Conservation (phyloP, 1,139 yeast species). For the Sugiyamaella sp. region DNA sequence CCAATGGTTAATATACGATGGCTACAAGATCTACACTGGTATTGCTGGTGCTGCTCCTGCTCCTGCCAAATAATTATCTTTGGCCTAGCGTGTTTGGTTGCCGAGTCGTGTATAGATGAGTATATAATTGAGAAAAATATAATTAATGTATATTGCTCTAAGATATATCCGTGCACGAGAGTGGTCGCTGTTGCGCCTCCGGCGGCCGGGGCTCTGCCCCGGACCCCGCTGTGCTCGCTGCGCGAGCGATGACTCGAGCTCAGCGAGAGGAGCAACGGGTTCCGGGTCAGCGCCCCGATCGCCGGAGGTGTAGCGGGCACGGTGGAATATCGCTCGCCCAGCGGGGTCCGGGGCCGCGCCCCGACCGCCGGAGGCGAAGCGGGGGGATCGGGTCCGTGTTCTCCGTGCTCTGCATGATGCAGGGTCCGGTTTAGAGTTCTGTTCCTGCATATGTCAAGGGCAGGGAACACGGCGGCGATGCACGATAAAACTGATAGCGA, state of each 20-base stretch:
- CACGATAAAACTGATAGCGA: neutral
- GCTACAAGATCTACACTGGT: slow-evolving; percentile 88
- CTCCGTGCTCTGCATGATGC: neutral
- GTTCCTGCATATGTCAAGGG: neutral
- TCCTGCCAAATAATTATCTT: slow-evolving; percentile 14
- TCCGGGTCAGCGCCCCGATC: neutral
- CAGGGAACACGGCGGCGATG: too few species aligned
- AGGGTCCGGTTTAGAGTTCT: neutral
- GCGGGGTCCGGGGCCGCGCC: too few species aligned
- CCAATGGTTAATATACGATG: slow-evolving; percentile 95
- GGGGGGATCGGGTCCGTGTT: too few species aligned
- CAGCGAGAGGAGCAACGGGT: too few species aligned
- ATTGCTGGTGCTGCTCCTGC: slow-evolving; percentile 78
- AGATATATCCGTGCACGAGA: too few species aligned
- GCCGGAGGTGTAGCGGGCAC: too few species aligned
- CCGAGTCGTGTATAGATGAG: slow-evolving; percentile 8
- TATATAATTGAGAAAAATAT: neutral
- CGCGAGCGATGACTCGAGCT: too few species aligned
- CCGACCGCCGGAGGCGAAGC: too few species aligned
- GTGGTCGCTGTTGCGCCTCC: too few species aligned
- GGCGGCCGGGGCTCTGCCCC: too few species aligned
- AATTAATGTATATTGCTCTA: slow-evolving; percentile 11
- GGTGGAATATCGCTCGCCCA: too few species aligned
- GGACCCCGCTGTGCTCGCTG: too few species aligned
- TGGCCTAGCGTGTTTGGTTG: neutral